Evolutionary conservation across 176 grass and related monocot genomes (phyloP), one percentile per base, ranked within the genome.

Genomic region (Themeda triandra): DNA sequence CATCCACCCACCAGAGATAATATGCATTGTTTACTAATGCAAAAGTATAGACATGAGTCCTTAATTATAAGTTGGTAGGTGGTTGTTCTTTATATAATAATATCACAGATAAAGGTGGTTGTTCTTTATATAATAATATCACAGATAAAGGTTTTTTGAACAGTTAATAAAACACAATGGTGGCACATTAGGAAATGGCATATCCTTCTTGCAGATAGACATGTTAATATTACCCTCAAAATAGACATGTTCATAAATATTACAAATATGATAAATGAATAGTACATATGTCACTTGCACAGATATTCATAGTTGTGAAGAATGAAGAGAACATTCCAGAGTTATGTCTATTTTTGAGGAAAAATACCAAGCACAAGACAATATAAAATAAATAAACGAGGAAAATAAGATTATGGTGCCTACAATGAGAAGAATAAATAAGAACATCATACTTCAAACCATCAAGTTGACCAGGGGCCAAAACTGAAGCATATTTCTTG

Each of bases 401-500:
- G 48, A 53, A 53, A 66, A 71, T 23, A 71, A 9, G 80, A 75
- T 69, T 68, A 32, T 83, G 66, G 21, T 65, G 18, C 71, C 30
- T 4, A 4, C 44, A 66, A 33, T 67, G 77, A 80, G 63, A 39
- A 41, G 21, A 83, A 84, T 33, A 86, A n/a, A 48, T 37, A 62
- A 71, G 53, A 73, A 15, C 35, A 54, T 32, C 84, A 71, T 90
- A 98, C 96, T n/a, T n/a, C n/a, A n/a, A n/a, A n/a, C n/a, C n/a
- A n/a, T n/a, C n/a, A n/a, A n/a, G n/a, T n/a, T n/a, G 91, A 21
- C 93, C 96, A 80, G 93, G 93, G 79, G 93, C 85, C 86, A 98
- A 92, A 87, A 98, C 93, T 76, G 93, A 98, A 23, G 89, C 91
- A 24, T 92, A 98, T 51, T 90, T 95, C 83, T 92, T 98, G 54